Conservation (phyloP, 2,329 filamentous ascomycete genomes). For the Penicillium aurantiogriseum region DNA sequence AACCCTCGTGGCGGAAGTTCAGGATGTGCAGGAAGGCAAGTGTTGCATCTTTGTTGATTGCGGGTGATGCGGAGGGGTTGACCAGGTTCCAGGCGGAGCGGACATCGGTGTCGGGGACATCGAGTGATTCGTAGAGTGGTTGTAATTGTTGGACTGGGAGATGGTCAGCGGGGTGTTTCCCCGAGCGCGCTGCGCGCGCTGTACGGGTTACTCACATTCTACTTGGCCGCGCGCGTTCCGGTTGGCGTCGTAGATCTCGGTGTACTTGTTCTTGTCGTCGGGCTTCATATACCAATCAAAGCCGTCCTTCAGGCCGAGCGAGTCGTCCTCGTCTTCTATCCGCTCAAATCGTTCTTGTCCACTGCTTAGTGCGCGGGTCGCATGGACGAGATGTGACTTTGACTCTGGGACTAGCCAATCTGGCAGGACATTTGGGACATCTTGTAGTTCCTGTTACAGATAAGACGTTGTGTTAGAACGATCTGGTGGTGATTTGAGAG, state of each 20-base stretch:
- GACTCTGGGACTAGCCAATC: conserved; percentile 98
- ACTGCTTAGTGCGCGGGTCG: conserved; percentile 73
- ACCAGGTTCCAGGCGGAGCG: conserved; percentile 95
- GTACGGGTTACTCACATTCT: conserved; percentile 58
- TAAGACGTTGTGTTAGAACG: conserved; percentile 11
- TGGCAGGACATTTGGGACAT: conserved; percentile 81
- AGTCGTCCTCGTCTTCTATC: conserved; percentile 75
- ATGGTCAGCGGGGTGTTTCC: conserved; percentile 7
- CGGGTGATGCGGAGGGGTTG: conserved; percentile 78
- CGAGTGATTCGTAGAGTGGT: conserved; percentile 71
- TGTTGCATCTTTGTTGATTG: conserved; percentile 91
- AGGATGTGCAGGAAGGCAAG: conserved; percentile 96
- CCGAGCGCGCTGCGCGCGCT: background rate
- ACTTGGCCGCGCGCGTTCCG: conserved; percentile 83
- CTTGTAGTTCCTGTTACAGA: conserved; percentile 69
- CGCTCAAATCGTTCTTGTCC: conserved; percentile 80
- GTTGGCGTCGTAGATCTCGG: conserved; percentile 94
- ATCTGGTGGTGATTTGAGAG: background rate
- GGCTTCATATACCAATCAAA: conserved; percentile 99
- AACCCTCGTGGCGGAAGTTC: conserved; percentile 92
- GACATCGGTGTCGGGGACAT: conserved; percentile 73
- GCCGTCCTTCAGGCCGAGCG: conserved; percentile 82
- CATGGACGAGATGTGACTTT: conserved; percentile 86
- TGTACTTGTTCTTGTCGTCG: conserved; percentile 85
- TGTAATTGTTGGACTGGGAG: conserved; percentile 69